Percentiles rank a stretch among this genome's conserved stretches.
Evolutionary conservation across 306 rosid species (phyloP).

Genomic region (Abrus precatorius): DNA sequence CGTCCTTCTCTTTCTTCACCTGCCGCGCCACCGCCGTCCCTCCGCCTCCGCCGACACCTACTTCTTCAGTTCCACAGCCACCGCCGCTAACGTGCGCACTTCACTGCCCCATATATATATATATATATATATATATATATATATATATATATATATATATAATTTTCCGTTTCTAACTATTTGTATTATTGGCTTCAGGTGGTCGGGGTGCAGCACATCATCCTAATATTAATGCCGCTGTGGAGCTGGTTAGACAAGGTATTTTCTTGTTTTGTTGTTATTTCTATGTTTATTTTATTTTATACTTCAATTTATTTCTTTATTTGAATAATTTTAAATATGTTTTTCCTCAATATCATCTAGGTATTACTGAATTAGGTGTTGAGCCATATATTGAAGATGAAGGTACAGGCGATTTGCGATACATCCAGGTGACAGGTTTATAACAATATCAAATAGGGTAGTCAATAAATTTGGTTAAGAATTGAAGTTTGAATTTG

Average conservation of each 20-base stretch:
- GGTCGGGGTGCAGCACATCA: slow-evolving; percentile 99
- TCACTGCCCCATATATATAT: slow-evolving; percentile 54
- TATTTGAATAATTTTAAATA: neutral
- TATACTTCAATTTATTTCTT: neutral
- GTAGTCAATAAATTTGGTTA: slow-evolving; percentile 36
- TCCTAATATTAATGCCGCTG: slow-evolving; percentile 91
- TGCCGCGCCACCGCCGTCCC: slow-evolving; percentile 61
- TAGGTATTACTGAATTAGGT: slow-evolving; percentile 74
- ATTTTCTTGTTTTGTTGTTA: slow-evolving; percentile 17
- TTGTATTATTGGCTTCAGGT: slow-evolving; percentile 52
- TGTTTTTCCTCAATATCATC: slow-evolving; percentile 22
- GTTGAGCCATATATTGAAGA: slow-evolving; percentile 82
- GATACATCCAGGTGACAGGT: slow-evolving; percentile 76
- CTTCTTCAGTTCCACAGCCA: slow-evolving; percentile 54
- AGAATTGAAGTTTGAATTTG: slow-evolving; percentile 5
- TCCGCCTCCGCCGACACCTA: slow-evolving; percentile 42
- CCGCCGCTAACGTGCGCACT: slow-evolving; percentile 76
- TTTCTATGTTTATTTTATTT: slow-evolving; percentile 1
- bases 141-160: too few species aligned
- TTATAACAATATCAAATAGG: slow-evolving; percentile 27
- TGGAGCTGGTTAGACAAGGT: slow-evolving; percentile 84
- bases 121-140: too few species aligned
- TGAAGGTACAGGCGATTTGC: slow-evolving; percentile 81
- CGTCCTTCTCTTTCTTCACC: slow-evolving; percentile 61
- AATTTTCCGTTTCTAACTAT: neutral